These are phyloP conservation scores for Tinospora cordifolia DNA, from an alignment of 164 flowering plant genomes.

Conservation along the genomic window DNA sequence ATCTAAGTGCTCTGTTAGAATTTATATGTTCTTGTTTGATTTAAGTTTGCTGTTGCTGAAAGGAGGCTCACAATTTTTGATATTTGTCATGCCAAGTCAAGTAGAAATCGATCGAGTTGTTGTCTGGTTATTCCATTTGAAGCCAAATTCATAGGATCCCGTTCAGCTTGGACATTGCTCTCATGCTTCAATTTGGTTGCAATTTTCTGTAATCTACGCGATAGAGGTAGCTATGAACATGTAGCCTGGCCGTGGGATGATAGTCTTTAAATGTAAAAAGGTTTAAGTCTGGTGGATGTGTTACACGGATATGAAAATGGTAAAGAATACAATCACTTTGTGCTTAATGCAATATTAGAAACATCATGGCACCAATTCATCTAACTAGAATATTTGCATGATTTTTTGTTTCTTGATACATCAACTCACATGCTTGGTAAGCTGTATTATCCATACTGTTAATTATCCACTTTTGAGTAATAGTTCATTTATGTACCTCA, in stretches of 20 bases:
- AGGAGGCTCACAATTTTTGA: background rate
- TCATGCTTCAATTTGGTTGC: conserved; percentile 2
- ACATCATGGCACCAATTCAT: background rate
- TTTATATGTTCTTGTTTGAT: background rate
- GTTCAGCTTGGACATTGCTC: conserved; percentile 7
- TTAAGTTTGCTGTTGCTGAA: background rate
- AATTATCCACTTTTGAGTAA: background rate
- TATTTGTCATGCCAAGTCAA: background rate
- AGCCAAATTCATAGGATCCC: background rate
- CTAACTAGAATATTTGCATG: background rate
- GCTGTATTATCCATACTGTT: background rate
- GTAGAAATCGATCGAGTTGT: background rate
- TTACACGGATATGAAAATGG: background rate
- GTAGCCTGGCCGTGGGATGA: background rate
- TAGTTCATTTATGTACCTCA: background rate
- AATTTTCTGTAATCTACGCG: background rate
- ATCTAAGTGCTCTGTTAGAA: background rate
- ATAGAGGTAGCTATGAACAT: background rate
- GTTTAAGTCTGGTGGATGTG: background rate
- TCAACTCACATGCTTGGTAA: background rate
- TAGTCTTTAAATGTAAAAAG: background rate
- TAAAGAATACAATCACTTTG: background rate
- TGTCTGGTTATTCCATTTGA: conserved; percentile 6
- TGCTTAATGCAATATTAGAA: background rate
- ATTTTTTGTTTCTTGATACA: background rate